Percentiles rank a stretch among this genome's conserved stretches.
Conservation (phyloP, 805 yeast species). For the Wickerhamomyces canadensis region DNA sequence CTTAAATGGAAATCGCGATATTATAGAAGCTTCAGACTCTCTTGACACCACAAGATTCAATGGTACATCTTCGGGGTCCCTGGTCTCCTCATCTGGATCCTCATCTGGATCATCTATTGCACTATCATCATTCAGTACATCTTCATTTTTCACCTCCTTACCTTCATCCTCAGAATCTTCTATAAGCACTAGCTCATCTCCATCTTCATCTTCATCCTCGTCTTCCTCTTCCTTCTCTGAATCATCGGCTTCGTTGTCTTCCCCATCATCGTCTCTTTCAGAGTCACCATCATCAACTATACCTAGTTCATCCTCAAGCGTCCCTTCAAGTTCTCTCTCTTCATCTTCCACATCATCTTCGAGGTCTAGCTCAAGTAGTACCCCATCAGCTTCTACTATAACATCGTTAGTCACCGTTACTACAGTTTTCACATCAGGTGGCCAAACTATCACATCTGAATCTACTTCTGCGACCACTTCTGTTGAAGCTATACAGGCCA, state of each 20-base stretch:
- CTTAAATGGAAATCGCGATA: no score
- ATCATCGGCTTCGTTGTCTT: neutral
- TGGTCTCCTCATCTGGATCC: no score
- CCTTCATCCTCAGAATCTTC: constrained; percentile 9
- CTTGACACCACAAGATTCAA: no score
- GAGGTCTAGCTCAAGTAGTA: neutral
- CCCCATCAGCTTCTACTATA: constrained; percentile 5
- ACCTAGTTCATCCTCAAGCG: constrained; percentile 3
- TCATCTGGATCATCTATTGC: no score
- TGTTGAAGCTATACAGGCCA: constrained; percentile 4
- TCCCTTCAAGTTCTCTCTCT: constrained; percentile 17
- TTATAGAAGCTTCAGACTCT: no score
- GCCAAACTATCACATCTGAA: constrained; percentile 25
- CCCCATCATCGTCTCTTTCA: constrained; percentile 8
- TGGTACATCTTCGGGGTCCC: no score
- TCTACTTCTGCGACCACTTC: constrained; percentile 22
- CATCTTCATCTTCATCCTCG: constrained; percentile 10
- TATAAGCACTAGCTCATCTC: constrained; percentile 6
- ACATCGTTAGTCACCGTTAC: constrained; percentile 28
- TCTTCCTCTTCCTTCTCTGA: constrained; percentile 6
- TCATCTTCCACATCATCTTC: constrained; percentile 12
- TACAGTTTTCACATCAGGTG: constrained; percentile 27
- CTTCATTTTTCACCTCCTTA: constrained; percentile 1
- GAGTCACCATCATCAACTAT: constrained; percentile 1
- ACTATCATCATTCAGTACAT: no score